Evolutionary conservation across 495 filamentous ascomycete species (phyloP).

Genomic region (Pyronema domesticum): DNA sequence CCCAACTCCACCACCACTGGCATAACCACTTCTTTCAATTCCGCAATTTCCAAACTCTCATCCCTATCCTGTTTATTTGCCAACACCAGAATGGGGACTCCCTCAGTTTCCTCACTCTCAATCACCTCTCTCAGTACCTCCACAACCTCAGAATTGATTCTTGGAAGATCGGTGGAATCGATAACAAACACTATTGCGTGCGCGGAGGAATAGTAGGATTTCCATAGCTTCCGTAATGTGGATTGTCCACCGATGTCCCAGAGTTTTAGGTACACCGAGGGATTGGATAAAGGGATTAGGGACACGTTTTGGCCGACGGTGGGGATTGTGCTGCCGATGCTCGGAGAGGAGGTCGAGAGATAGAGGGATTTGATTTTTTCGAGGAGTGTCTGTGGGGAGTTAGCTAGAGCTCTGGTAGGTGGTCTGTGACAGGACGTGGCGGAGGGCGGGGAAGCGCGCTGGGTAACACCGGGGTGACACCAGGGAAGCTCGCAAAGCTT

Average conservation of each 20-base stretch:
- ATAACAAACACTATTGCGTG: conserved; percentile 97
- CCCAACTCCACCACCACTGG: conserved; percentile 91
- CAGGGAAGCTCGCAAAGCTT: too few relatives aligned
- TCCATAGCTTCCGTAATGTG: conserved; percentile 76
- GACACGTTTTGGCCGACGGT: conserved; percentile 96
- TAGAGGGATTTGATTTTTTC: conserved; percentile 85
- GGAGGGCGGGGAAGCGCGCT: neutral
- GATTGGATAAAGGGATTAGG: conserved; percentile 64
- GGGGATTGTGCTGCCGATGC: conserved; percentile 62
- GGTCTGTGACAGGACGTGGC: too few relatives aligned
- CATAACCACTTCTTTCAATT: conserved; percentile 88
- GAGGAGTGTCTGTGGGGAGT: conserved; percentile 60
- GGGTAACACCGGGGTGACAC: too few relatives aligned
- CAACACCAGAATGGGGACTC: conserved; percentile 77
- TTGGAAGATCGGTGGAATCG: conserved; percentile 74
- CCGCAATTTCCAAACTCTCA: conserved; percentile 90
- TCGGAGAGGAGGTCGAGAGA: conserved; percentile 41
- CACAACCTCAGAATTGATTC: conserved; percentile 67
- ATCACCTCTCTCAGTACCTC: conserved; percentile 53
- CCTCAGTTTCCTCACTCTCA: conserved; percentile 64
- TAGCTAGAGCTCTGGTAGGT: too few relatives aligned
- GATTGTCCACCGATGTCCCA: conserved; percentile 97
- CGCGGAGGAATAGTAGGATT: conserved; percentile 80
- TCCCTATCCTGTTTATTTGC: conserved; percentile 97
- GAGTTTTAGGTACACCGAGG: conserved; percentile 90